These are phyloP conservation scores for Alternaria rosae DNA, from an alignment of 2,329 filamentous ascomycete genomes.

Conservation along the genomic window DNA sequence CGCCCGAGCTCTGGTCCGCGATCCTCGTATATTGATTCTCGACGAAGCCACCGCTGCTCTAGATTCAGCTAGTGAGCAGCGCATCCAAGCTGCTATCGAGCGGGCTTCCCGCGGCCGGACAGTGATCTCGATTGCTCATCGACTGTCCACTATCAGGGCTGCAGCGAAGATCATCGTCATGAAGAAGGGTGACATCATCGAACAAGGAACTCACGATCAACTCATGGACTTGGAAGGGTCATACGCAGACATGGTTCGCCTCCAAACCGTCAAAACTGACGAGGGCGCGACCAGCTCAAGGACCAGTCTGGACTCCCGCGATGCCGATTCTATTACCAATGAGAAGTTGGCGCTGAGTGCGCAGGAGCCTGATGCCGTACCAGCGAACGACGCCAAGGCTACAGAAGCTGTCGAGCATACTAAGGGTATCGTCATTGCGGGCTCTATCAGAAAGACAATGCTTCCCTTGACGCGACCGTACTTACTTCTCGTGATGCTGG, in stretches of 20 bases:
- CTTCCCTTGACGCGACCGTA: slow-evolving; percentile 55
- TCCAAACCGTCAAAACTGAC: slow-evolving; percentile 58
- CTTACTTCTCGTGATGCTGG: slow-evolving; percentile 55
- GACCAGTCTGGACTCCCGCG: slow-evolving; percentile 29
- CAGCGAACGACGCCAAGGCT: neutral
- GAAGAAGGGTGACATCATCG: slow-evolving; percentile 47
- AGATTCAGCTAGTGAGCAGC: slow-evolving; percentile 65
- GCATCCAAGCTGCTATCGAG: slow-evolving; percentile 58
- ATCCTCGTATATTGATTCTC: slow-evolving; percentile 65
- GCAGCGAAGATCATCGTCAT: slow-evolving; percentile 51
- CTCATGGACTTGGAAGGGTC: slow-evolving; percentile 48
- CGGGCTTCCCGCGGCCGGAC: slow-evolving; percentile 44
- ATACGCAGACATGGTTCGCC: slow-evolving; percentile 59
- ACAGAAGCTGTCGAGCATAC: slow-evolving; percentile 16
- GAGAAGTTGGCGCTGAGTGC: slow-evolving; percentile 25
- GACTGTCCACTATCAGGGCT: slow-evolving; percentile 47
- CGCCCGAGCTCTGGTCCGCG: slow-evolving; percentile 62
- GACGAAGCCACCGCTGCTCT: slow-evolving; percentile 70
- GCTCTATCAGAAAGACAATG: slow-evolving; percentile 42
- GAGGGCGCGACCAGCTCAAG: slow-evolving; percentile 29
- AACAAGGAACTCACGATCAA: slow-evolving; percentile 47
- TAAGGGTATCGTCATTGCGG: slow-evolving; percentile 28
- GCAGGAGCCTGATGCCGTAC: slow-evolving; percentile 13
- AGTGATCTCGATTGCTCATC: slow-evolving; percentile 50
- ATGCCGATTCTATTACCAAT: slow-evolving; percentile 28